Percentiles rank a stretch among this genome's conserved stretches.
phyloP scores from a whole-genome alignment of 169 alveolate genomes.

The Plasmodium vinckei region DNA sequence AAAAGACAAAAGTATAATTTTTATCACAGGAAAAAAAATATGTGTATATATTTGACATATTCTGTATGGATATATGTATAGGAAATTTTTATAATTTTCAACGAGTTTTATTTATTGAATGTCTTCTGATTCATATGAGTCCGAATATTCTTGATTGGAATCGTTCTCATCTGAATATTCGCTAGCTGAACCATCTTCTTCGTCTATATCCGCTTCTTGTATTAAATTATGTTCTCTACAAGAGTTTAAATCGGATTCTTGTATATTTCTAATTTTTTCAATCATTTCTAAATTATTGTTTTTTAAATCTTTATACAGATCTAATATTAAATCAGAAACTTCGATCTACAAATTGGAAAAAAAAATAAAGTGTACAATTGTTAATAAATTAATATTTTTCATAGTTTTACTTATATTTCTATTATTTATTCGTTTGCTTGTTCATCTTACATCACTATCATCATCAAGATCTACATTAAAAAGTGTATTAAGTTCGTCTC shows the following conservation, averaged over 20 bases:
- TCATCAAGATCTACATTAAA: constrained; percentile 71
- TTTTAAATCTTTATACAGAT: constrained; percentile 45
- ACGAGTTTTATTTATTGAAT: no score
- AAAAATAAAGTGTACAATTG: neutral
- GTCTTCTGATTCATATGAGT: neutral
- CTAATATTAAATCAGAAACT: constrained; percentile 66
- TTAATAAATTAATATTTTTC: neutral
- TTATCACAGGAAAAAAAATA: neutral
- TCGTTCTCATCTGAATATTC: constrained; percentile 31
- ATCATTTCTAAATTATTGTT: constrained; percentile 43
- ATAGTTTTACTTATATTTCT: neutral
- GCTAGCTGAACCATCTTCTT: constrained; percentile 18
- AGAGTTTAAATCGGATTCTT: constrained; percentile 20
- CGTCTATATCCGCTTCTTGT: constrained; percentile 1
- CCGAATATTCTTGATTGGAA: constrained; percentile 15
- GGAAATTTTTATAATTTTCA: no score
- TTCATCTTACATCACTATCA: constrained; percentile 60
- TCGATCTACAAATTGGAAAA: constrained; percentile 23
- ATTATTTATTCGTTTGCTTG: neutral
- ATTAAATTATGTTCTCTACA: constrained; percentile 46
- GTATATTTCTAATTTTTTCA: constrained; percentile 39
- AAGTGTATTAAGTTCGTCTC: constrained; percentile 54
- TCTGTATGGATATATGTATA: no score
- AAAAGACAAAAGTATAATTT: neutral
- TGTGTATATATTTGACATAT: neutral